These are phyloP conservation scores for Irpex sp. DNA, from an alignment of 1,284 basidiomycete genomes.

Conservation along the genomic window DNA sequence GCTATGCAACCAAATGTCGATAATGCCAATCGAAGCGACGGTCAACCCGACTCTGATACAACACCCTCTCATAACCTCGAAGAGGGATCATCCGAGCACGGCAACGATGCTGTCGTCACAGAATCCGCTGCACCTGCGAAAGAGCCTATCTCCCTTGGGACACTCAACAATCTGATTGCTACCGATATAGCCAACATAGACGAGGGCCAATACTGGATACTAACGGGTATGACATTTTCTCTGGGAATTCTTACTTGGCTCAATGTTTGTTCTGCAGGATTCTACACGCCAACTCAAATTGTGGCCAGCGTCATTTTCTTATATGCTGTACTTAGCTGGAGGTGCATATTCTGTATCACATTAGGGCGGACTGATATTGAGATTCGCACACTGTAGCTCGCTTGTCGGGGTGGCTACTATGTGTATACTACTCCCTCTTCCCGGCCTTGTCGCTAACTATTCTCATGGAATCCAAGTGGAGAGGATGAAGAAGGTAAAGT, in stretches of 20 bases:
- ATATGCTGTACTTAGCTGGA: conserved; percentile 45
- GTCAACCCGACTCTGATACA: background rate
- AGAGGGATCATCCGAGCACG: conserved; percentile 12
- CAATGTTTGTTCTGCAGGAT: conserved; percentile 20
- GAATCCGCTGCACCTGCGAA: conserved; percentile 11
- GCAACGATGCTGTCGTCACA: conserved; percentile 1
- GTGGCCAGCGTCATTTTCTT: conserved; percentile 37
- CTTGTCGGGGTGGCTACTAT: conserved; percentile 52
- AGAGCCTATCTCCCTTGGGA: conserved; percentile 39
- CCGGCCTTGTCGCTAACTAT: conserved; percentile 30
- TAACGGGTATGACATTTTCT: conserved; percentile 10
- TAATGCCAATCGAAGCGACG: background rate
- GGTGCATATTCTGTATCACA: conserved; percentile 19
- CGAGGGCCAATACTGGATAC: conserved; percentile 29
- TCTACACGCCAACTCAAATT: conserved; percentile 33
- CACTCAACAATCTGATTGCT: conserved; percentile 44
- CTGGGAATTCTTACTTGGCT: conserved; percentile 16
- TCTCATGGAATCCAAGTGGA: conserved; percentile 27
- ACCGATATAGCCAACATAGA: conserved; percentile 32
- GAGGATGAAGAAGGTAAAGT: conserved; percentile 29
- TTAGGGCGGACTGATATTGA: background rate
- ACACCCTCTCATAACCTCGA: conserved; percentile 13
- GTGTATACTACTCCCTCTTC: conserved; percentile 47
- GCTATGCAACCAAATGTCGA: background rate
- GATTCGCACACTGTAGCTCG: conserved; percentile 23